Percentiles rank a stretch among this genome's conserved stretches.
Conservation (phyloP, 345 rosid species). For the Gynandropsis gynandra region DNA sequence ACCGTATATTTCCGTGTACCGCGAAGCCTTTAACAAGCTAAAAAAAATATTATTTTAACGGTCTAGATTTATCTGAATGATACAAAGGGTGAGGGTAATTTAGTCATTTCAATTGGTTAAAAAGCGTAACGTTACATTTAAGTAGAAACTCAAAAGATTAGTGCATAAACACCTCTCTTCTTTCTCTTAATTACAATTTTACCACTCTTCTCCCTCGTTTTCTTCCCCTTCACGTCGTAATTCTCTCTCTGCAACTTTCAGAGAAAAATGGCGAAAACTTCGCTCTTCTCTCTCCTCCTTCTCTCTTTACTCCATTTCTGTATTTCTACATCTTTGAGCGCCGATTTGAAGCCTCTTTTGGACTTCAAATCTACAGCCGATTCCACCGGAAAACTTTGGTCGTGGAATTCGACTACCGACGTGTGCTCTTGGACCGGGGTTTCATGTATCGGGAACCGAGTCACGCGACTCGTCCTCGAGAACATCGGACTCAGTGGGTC, state of each 20-base stretch:
- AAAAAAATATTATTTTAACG: no score
- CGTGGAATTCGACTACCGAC: constrained; percentile 55
- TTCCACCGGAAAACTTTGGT: constrained; percentile 38
- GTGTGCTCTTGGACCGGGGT: constrained; percentile 68
- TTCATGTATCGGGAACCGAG: constrained; percentile 48
- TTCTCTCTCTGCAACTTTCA: constrained; percentile 11
- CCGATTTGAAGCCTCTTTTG: constrained; percentile 46
- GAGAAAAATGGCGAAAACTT: constrained; percentile 42
- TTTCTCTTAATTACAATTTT: constrained; percentile 24
- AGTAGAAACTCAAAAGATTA: neutral
- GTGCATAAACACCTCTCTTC: neutral
- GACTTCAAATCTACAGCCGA: constrained; percentile 54
- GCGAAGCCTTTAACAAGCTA: no score
- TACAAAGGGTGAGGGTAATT: constrained; percentile 15
- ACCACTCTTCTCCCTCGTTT: constrained; percentile 12
- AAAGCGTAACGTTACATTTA: no score
- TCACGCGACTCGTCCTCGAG: constrained; percentile 67
- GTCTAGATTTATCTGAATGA: constrained; percentile 17
- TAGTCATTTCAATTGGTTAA: constrained; percentile 12
- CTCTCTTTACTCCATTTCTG: constrained; percentile 7
- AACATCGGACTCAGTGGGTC: constrained; percentile 49
- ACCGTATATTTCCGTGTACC: neutral
- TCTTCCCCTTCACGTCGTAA: constrained; percentile 8
- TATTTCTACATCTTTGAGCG: constrained; percentile 21
- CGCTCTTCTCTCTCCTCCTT: constrained; percentile 16